Conservation (phyloP, 179 eudicot species). For the Spinacia oleracea region DNA sequence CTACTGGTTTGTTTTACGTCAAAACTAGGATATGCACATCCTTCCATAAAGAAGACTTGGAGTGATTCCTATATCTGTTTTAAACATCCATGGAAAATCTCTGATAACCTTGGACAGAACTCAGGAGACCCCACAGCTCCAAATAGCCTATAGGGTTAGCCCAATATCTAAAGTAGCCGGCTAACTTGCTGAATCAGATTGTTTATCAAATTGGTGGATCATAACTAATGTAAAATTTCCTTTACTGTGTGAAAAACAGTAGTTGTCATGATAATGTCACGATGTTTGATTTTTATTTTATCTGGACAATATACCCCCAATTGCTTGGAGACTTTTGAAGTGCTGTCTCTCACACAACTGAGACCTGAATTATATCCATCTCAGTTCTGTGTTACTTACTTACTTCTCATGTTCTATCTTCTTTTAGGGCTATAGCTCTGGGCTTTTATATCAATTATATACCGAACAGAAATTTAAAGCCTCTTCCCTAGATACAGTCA, state of each 20-base stretch:
- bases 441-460: too few relatives aligned
- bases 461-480: not conserved
- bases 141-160: not conserved
- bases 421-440: not conserved
- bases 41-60: not conserved
- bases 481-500: not conserved
- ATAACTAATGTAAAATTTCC: too few relatives aligned
- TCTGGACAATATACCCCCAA: not conserved
- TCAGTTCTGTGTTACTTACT: not conserved
- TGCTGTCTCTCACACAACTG: not conserved
- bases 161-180: not conserved
- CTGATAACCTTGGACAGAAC: not conserved
- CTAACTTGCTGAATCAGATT: not conserved
- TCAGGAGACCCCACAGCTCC: not conserved
- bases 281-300: too few relatives aligned
- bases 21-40: not conserved
- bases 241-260: too few relatives aligned
- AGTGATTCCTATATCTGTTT: not conserved
- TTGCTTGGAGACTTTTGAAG: not conserved
- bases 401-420: not conserved
- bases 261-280: too few relatives aligned
- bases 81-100: not conserved
- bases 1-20: not conserved
- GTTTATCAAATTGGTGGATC: not conserved
- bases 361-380: not conserved